A percentile compares a stretch with the other conserved stretches of the same genome.
Evolutionary conservation across 768 basidiomycete genomes (phyloP).

Genomic region (Solioccasus polychromus): DNA sequence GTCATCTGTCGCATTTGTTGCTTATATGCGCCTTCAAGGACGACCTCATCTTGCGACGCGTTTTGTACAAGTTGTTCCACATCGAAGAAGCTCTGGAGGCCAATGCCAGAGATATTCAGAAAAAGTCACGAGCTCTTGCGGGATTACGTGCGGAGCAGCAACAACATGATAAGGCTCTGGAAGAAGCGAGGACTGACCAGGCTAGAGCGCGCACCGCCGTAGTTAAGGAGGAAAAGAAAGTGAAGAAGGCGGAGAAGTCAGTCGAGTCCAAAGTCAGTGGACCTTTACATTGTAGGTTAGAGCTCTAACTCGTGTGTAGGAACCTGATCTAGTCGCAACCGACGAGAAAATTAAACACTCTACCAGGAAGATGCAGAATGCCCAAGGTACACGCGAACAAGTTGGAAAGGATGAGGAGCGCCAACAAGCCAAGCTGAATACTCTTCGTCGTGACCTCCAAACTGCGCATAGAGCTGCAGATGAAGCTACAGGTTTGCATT

Average conservation of each 20-base stretch:
- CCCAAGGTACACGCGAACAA: conserved; percentile 58
- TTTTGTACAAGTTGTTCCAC: conserved; percentile 87
- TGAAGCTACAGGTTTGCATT: conserved; percentile 67
- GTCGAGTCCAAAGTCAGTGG: conserved; percentile 72
- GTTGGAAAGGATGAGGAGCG: conserved; percentile 58
- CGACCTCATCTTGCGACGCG: conserved; percentile 73
- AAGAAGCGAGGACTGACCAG: conserved; percentile 73
- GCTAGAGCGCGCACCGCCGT: conserved; percentile 72
- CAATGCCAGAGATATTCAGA: conserved; percentile 66
- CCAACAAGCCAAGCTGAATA: conserved; percentile 50
- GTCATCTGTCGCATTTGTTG: not conserved
- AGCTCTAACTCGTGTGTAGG: conserved; percentile 44
- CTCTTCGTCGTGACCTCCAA: conserved; percentile 62
- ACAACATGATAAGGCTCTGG: conserved; percentile 66
- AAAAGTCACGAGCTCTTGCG: conserved; percentile 68
- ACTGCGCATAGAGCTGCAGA: conserved; percentile 68
- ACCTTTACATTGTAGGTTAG: not conserved
- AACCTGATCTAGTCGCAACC: conserved; percentile 77
- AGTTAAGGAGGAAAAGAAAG: conserved; percentile 79
- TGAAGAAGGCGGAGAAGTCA: conserved; percentile 89
- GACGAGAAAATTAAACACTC: conserved; percentile 90
- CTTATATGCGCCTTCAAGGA: conserved; percentile 48
- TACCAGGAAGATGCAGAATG: conserved; percentile 72
- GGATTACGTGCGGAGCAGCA: conserved; percentile 69
- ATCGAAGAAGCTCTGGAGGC: conserved; percentile 80